Conservation (phyloP, 2,329 filamentous ascomycete genomes). For the Colletotrichum euphorbiae region DNA sequence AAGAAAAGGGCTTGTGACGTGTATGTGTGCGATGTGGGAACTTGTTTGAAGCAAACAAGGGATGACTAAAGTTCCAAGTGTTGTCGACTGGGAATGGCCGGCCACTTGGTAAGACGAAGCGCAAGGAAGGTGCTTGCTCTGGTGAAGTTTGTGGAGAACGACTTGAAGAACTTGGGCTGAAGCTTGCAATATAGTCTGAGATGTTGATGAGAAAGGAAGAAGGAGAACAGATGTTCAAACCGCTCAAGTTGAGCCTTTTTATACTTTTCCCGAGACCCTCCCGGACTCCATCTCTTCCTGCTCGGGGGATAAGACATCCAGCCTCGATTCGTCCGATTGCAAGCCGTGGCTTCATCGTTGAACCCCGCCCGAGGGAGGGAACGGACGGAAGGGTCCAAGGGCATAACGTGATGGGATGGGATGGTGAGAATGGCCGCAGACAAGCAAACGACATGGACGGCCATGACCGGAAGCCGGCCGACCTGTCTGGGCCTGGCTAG, state of each 20-base stretch:
- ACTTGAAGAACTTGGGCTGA: constrained; percentile 40
- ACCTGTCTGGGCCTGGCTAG: constrained; percentile 41
- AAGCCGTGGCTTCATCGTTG: constrained; percentile 41
- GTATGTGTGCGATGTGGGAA: constrained; percentile 40
- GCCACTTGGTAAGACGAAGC: constrained; percentile 30
- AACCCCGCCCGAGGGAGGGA: constrained; percentile 55
- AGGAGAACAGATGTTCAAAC: constrained; percentile 57
- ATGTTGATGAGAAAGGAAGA: constrained; percentile 62
- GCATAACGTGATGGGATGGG: constrained; percentile 50
- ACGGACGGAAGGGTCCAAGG: constrained; percentile 46
- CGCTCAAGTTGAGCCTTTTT: constrained; percentile 68
- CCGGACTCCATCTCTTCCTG: constrained; percentile 49
- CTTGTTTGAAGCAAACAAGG: constrained; percentile 37
- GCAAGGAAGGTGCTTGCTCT: constrained; percentile 41
- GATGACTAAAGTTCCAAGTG: constrained; percentile 40
- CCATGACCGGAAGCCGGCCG: constrained; percentile 46
- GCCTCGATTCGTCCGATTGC: constrained; percentile 57
- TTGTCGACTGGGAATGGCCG: constrained; percentile 35
- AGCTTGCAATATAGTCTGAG: constrained; percentile 39
- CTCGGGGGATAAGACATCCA: constrained; percentile 54
- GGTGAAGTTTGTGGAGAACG: constrained; percentile 16
- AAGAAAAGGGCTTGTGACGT: constrained; percentile 41
- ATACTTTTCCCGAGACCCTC: constrained; percentile 65
- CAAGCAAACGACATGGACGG: constrained; percentile 38
- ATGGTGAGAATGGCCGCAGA: constrained; percentile 42